These are phyloP conservation scores for Sclerotinia minor DNA, from an alignment of 2,329 filamentous ascomycete genomes.

Conservation along the genomic window DNA sequence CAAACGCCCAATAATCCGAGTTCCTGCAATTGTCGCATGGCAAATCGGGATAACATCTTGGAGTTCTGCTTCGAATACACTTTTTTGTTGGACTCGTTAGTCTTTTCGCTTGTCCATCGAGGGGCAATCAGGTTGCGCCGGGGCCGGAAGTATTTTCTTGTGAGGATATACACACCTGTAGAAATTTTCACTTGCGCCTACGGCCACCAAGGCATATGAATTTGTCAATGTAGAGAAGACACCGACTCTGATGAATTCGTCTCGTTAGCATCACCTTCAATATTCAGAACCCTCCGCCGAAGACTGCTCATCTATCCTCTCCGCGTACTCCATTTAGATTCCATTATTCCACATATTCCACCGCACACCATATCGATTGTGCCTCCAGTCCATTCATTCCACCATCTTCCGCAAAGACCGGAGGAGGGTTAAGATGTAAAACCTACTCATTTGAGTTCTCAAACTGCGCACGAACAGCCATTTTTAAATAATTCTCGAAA, in stretches of 20 bases:
- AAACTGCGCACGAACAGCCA: conserved; percentile 74
- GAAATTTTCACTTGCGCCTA: conserved; percentile 97
- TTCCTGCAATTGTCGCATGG: conserved; percentile 94
- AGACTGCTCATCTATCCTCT: not conserved
- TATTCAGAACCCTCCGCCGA: not conserved
- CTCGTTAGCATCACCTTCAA: not conserved
- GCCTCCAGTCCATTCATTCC: not conserved
- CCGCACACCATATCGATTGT: not conserved
- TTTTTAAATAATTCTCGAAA: conserved; percentile 43
- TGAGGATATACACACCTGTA: conserved; percentile 65
- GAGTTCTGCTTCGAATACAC: conserved; percentile 95
- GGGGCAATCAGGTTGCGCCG: conserved; percentile 3
- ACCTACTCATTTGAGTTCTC: conserved; percentile 89
- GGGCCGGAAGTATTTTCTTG: not conserved
- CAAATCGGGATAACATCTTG: conserved; percentile 97
- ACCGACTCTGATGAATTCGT: conserved; percentile 66
- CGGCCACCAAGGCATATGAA: conserved; percentile 90
- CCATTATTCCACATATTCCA: not conserved
- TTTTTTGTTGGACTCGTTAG: conserved; percentile 42
- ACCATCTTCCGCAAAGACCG: conserved; percentile 17
- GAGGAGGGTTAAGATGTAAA: conserved; percentile 29
- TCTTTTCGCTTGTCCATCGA: not conserved
- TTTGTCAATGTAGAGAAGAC: conserved; percentile 97
- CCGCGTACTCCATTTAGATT: not conserved
- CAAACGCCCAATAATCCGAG: conserved; percentile 90